A percentile compares a stretch with the other conserved stretches of the same genome.
These are phyloP conservation scores for Cyberlindnera misumaiensis DNA, from an alignment of 805 yeast genomes.

Conservation along the genomic window DNA sequence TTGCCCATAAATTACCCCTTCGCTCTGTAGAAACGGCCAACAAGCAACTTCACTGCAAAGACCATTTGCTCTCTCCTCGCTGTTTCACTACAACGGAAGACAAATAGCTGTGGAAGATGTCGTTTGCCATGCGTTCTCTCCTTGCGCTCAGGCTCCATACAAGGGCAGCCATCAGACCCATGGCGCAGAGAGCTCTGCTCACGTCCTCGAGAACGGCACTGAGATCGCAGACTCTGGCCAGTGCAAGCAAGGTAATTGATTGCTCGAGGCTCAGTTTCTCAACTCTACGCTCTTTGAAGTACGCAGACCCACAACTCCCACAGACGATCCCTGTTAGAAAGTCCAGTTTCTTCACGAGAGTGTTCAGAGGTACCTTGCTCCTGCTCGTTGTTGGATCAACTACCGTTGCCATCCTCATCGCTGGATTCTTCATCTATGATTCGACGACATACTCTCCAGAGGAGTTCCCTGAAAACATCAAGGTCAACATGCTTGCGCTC, in stretches of 20 bases:
- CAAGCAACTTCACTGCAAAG: too few species aligned
- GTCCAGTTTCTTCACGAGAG: constrained; percentile 25
- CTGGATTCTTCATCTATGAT: constrained; percentile 56
- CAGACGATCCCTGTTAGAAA: constrained; percentile 18
- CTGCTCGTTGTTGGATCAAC: constrained; percentile 38
- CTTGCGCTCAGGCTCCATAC: neutral
- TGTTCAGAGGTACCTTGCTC: constrained; percentile 28
- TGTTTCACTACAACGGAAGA: too few species aligned
- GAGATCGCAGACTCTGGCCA: too few species aligned
- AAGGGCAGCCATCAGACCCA: neutral
- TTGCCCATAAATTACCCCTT: too few species aligned
- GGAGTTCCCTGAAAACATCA: constrained; percentile 35
- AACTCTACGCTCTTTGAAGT: neutral
- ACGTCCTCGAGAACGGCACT: too few species aligned
- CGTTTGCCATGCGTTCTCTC: neutral
- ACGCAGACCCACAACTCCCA: constrained; percentile 10
- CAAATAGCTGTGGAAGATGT: too few species aligned
- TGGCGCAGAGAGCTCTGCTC: too few species aligned
- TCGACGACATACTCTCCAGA: constrained; percentile 52
- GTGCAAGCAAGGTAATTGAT: too few species aligned
- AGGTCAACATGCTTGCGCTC: constrained; percentile 46
- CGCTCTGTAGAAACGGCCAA: too few species aligned
- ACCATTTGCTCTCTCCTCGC: too few species aligned
- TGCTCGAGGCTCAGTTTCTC: constrained; percentile 1
- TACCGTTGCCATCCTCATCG: constrained; percentile 33